Evolutionary conservation across 2,329 filamentous ascomycete species (phyloP).

Genomic region (Xylaria sp.): DNA sequence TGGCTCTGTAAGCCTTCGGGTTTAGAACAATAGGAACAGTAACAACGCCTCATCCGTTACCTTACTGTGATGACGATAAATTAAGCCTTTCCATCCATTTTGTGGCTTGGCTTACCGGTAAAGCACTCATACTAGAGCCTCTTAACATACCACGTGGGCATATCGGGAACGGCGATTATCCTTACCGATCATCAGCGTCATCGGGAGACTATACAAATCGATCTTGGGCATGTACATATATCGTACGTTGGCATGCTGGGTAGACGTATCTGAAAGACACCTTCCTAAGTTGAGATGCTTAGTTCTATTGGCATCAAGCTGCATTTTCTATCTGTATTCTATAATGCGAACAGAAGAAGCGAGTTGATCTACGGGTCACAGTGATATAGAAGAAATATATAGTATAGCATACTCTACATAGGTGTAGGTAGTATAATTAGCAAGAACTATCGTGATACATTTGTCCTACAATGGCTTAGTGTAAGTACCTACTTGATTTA

Average conservation of each 20-base stretch:
- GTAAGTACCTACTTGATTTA: not conserved
- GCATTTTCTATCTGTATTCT: not conserved
- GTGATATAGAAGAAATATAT: too few species aligned
- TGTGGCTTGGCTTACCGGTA: conserved; percentile 5
- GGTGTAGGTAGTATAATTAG: too few species aligned
- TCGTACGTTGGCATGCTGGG: not conserved
- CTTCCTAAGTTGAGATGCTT: not conserved
- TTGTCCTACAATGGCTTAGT: too few species aligned
- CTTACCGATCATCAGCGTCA: conserved; percentile 5
- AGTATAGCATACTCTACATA: too few species aligned
- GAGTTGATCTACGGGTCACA: not conserved
- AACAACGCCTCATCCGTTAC: conserved; percentile 8
- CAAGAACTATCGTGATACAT: too few species aligned
- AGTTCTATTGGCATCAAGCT: not conserved
- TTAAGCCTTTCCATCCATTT: conserved; percentile 5
- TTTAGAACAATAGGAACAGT: not conserved
- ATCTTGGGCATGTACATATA: not conserved
- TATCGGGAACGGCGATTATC: conserved; percentile 11
- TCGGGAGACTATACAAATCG: conserved; percentile 1
- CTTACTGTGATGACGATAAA: not conserved
- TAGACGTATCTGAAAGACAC: not conserved
- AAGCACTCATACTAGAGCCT: not conserved
- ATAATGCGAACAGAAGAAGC: not conserved
- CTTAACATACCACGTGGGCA: conserved; percentile 25
- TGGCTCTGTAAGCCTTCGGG: conserved; percentile 22